Percentiles rank a stretch among this genome's conserved stretches.
These are phyloP conservation scores for Phialemonium atrogriseum DNA, from an alignment of 2,329 filamentous ascomycete species.

Conservation along the genomic window DNA sequence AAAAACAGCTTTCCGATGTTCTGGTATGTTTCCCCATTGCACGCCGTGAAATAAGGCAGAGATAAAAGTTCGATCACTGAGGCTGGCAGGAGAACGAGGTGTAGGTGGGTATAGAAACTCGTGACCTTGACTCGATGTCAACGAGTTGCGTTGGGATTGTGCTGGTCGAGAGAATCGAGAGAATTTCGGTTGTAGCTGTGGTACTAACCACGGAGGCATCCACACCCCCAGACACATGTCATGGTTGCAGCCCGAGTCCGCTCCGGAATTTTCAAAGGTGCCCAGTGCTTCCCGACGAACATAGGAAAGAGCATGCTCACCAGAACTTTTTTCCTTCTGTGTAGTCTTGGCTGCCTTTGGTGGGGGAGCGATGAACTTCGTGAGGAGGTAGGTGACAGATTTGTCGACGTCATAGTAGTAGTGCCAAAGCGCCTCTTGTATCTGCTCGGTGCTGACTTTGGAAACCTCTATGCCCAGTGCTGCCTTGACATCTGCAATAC, in stretches of 20 bases:
- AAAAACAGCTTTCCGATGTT: slow-evolving; percentile 56
- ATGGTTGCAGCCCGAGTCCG: no score
- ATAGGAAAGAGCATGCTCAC: slow-evolving; percentile 7
- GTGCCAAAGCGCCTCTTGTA: slow-evolving; percentile 87
- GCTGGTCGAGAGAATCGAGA: no score
- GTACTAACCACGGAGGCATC: no score
- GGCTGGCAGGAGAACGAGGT: not conserved
- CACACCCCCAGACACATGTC: no score
- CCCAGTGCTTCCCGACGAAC: not conserved
- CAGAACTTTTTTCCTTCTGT: slow-evolving; percentile 9
- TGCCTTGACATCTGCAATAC: slow-evolving; percentile 57
- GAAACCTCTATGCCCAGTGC: slow-evolving; percentile 52
- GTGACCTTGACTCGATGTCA: slow-evolving; percentile 11
- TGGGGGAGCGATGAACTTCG: slow-evolving; percentile 44
- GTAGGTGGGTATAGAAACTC: slow-evolving; percentile 1
- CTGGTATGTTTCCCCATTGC: slow-evolving; percentile 73
- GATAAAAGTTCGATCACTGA: not conserved
- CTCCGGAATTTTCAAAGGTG: slow-evolving; percentile 2
- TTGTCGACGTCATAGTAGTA: slow-evolving; percentile 93
- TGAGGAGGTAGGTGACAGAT: slow-evolving; percentile 70
- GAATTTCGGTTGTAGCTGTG: no score
- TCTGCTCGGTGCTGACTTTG: slow-evolving; percentile 55
- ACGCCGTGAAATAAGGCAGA: slow-evolving; percentile 66
- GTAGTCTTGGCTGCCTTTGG: slow-evolving; percentile 27
- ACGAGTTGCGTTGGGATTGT: slow-evolving; percentile 6